These are phyloP conservation scores for Osmanthus fragrans DNA, from an alignment of 257 asterid species.

Conservation along the genomic window DNA sequence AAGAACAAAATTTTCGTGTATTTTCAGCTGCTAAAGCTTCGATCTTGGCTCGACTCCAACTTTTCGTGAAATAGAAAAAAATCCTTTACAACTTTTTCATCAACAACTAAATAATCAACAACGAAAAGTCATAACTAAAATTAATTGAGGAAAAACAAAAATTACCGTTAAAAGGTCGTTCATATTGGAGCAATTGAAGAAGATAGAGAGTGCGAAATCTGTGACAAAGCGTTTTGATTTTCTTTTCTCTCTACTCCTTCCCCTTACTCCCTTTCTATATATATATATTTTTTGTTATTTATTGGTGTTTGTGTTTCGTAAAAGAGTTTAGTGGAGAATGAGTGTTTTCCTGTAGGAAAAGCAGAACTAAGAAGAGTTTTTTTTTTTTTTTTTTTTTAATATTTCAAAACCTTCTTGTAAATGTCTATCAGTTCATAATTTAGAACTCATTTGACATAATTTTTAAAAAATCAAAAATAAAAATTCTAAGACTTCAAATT, in stretches of 20 bases:
- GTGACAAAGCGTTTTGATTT: constrained; percentile 9
- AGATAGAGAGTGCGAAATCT: constrained; percentile 28
- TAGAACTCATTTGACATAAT: no score
- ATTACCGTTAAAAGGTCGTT: constrained; percentile 76
- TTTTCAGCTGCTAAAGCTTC: constrained; percentile 37
- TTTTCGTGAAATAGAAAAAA: neutral
- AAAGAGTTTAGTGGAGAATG: neutral
- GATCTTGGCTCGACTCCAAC: neutral
- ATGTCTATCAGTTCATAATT: neutral
- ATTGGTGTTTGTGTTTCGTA: no score
- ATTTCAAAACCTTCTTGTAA: neutral
- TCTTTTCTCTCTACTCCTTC: neutral
- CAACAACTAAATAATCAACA: neutral
- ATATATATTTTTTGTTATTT: no score
- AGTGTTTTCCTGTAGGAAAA: neutral
- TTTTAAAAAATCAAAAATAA: no score
- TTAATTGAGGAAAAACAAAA: neutral
- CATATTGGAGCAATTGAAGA: constrained; percentile 41
- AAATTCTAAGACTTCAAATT: no score
- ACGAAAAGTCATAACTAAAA: neutral
- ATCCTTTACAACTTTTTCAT: neutral
- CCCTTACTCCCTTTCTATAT: constrained; percentile 15
- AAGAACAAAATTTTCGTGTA: neutral
- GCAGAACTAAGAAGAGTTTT: no score
- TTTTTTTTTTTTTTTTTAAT: no score